Conservation (phyloP, 768 basidiomycete species). For the Melanogaster broomeanus region DNA sequence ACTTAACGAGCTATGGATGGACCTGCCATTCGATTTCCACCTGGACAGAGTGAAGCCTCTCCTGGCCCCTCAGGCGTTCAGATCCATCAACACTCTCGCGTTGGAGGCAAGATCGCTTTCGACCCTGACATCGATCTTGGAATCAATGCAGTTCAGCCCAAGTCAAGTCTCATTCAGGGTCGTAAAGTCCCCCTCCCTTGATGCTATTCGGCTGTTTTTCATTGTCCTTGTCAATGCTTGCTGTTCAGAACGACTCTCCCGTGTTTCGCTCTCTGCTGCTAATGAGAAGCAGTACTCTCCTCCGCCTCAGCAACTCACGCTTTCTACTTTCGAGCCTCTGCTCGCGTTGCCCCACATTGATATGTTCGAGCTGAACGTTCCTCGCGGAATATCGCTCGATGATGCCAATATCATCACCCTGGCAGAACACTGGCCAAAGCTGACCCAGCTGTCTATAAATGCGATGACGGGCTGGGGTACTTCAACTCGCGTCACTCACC, state of each 20-base stretch:
- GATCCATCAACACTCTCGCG: slow-evolving; percentile 8
- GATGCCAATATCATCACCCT: slow-evolving; percentile 19
- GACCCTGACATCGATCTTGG: slow-evolving; percentile 20
- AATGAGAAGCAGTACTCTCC: background rate
- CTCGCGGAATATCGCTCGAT: slow-evolving; percentile 20
- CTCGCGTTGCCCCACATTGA: slow-evolving; percentile 12
- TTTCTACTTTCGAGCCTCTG: slow-evolving; percentile 20
- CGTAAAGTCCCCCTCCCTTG: slow-evolving; percentile 5
- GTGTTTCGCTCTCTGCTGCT: slow-evolving; percentile 10
- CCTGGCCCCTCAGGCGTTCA: slow-evolving; percentile 16
- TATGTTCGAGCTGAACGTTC: slow-evolving; percentile 15
- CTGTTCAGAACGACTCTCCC: slow-evolving; percentile 1
- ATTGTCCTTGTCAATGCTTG: slow-evolving; percentile 17
- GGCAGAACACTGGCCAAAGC: slow-evolving; percentile 20
- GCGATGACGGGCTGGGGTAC: slow-evolving; percentile 18
- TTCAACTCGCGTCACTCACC: slow-evolving; percentile 17
- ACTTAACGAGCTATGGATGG: slow-evolving; percentile 15
- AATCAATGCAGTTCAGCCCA: slow-evolving; percentile 19
- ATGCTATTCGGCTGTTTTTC: slow-evolving; percentile 24
- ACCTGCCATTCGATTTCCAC: slow-evolving; percentile 13
- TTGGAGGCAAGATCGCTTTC: slow-evolving; percentile 11
- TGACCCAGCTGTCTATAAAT: slow-evolving; percentile 18
- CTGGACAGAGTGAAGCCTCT: slow-evolving; percentile 11
- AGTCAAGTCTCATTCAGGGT: slow-evolving; percentile 15
- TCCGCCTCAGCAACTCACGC: slow-evolving; percentile 3